Conservation (phyloP, 2,329 filamentous ascomycete species). For the Exserohilum rostratum region DNA sequence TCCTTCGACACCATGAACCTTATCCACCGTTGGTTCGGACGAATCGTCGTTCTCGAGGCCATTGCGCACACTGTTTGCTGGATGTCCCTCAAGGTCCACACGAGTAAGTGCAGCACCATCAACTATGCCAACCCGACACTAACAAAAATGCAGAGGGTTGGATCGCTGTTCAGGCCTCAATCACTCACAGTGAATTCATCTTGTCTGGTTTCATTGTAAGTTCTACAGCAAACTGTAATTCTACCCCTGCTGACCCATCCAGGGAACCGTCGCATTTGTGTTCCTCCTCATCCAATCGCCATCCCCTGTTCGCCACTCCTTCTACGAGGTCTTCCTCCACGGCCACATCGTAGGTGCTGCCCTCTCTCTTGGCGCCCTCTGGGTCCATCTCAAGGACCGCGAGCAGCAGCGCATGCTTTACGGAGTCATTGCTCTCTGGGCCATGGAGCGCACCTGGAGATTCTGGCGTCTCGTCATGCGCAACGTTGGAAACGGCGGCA, state of each 20-base stretch:
- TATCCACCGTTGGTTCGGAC: constrained; percentile 79
- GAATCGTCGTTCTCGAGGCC: constrained; percentile 74
- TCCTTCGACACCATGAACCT: constrained; percentile 85
- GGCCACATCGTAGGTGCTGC: constrained; percentile 71
- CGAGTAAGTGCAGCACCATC: constrained; percentile 29
- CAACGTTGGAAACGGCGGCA: constrained; percentile 71
- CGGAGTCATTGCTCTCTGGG: constrained; percentile 70
- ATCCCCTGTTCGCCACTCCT: constrained; percentile 75
- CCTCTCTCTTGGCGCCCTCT: constrained; percentile 66
- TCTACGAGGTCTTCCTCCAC: constrained; percentile 79
- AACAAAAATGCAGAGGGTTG: constrained; percentile 54
- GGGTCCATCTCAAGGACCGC: constrained; percentile 65
- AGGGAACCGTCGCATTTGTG: constrained; percentile 66
- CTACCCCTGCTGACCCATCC: constrained; percentile 61
- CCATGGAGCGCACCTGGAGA: constrained; percentile 66
- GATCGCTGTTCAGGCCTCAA: constrained; percentile 50
- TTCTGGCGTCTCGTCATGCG: constrained; percentile 66
- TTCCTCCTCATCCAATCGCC: constrained; percentile 71
- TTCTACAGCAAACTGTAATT: constrained; percentile 58
- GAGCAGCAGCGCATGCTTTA: constrained; percentile 67
- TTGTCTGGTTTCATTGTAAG: constrained; percentile 69
- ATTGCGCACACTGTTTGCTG: constrained; percentile 70
- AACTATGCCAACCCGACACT: constrained; percentile 8
- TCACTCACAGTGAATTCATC: constrained; percentile 57
- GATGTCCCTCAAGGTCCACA: constrained; percentile 54